These are phyloP conservation scores for Chlorella sorokiniana DNA, from an alignment of 139 green algal genomes.

Conservation along the genomic window DNA sequence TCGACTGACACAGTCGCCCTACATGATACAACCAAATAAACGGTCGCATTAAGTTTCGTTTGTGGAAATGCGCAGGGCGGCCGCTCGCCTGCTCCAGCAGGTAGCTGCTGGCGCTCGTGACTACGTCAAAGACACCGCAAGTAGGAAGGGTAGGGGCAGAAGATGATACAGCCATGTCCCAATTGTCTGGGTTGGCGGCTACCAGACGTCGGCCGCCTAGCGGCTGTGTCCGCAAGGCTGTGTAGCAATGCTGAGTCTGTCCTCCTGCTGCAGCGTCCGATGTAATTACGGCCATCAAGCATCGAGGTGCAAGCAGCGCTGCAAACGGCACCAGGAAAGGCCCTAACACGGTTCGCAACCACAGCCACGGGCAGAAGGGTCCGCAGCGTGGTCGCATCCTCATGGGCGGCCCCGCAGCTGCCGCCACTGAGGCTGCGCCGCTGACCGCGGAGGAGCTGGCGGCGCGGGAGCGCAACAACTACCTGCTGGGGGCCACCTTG, in stretches of 20 bases:
- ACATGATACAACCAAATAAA: neutral
- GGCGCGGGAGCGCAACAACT: slow-evolving; percentile 24
- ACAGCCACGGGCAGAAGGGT: too few relatives aligned
- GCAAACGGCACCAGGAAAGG: neutral
- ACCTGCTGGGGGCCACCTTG: slow-evolving; percentile 13
- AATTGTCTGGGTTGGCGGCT: too few relatives aligned
- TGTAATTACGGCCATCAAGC: neutral
- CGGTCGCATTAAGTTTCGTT: neutral
- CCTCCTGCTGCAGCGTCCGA: neutral
- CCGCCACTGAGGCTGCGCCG: neutral
- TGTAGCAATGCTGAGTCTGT: neutral
- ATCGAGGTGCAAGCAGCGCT: neutral
- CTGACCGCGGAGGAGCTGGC: slow-evolving; percentile 23
- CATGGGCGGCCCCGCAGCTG: neutral
- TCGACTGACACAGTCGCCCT: neutral
- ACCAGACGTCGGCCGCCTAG: too few relatives aligned
- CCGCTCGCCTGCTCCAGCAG: neutral
- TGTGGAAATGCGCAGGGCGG: neutral
- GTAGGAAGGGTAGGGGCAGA: neutral
- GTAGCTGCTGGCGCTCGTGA: neutral
- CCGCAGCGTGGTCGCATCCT: too few relatives aligned
- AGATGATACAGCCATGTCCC: too few relatives aligned
- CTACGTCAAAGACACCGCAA: neutral
- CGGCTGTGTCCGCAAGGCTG: too few relatives aligned
- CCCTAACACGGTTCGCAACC: neutral